A percentile compares a stretch with the other conserved stretches of the same genome.
phyloP scores from a whole-genome alignment of 345 rosid species.

The Limnanthes douglasii region DNA sequence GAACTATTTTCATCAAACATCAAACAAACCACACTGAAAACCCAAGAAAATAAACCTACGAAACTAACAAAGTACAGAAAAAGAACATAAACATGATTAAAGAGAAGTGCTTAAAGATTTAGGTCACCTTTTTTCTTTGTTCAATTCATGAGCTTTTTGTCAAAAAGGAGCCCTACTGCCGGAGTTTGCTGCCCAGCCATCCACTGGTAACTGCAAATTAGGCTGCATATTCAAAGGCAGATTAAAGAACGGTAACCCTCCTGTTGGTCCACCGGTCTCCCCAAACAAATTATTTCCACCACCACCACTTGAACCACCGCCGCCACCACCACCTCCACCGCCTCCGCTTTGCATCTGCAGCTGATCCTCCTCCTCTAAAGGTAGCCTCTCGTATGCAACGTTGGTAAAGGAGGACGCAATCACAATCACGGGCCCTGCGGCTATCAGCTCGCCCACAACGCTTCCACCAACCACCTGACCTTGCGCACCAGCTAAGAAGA shows the following conservation, averaged over 20 bases:
- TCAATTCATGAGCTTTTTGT: no score
- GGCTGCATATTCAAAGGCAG: slow-evolving; percentile 67
- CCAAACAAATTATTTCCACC: slow-evolving; percentile 24
- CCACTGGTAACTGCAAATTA: slow-evolving; percentile 62
- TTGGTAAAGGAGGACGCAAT: slow-evolving; percentile 87
- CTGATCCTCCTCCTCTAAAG: slow-evolving; percentile 81
- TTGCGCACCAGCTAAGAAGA: slow-evolving; percentile 74
- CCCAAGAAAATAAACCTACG: no score
- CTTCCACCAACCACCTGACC: slow-evolving; percentile 94
- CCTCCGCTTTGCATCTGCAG: slow-evolving; percentile 42
- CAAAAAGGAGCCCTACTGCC: slow-evolving; percentile 54
- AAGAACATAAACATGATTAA: not conserved
- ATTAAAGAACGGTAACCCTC: slow-evolving; percentile 90
- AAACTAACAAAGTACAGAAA: not conserved
- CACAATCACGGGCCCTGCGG: slow-evolving; percentile 89
- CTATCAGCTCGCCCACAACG: slow-evolving; percentile 84
- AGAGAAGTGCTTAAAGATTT: no score
- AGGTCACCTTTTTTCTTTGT: no score
- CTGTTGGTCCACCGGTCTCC: slow-evolving; percentile 14
- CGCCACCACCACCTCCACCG: slow-evolving; percentile 20
- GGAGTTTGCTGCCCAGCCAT: slow-evolving; percentile 78
- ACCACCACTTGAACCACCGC: slow-evolving; percentile 22
- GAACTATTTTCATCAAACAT: not conserved
- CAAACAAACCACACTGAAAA: not conserved
- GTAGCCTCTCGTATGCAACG: slow-evolving; percentile 88